Base-by-base conservation (phyloP, 495 filamentous ascomycete genomes). In the Aspergillus bertholletiae region DNA sequence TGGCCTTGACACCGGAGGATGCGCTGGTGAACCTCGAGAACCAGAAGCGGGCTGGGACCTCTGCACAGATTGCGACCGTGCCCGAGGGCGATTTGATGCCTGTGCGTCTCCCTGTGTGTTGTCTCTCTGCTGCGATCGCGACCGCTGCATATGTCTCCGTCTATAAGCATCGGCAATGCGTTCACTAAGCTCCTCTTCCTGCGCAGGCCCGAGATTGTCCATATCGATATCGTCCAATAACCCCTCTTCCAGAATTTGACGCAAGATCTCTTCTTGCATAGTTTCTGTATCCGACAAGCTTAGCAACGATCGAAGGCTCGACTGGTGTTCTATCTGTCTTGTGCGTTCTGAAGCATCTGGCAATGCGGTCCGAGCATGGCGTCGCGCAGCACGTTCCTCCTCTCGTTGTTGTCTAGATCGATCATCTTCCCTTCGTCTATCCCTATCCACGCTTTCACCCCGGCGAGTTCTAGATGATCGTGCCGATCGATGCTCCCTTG, bases 241-340 rank as follows among this genome's bases (percentile, higher is more conserved):
- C 0, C 92, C 92, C 59, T 96, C 91, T 59, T 93, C 89, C 56
- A 91, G 81, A 46, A 96, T 96, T 68, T 94, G 89, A 35, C 88
- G 79, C 57, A 93, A 74, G 55, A 96, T 96, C 65, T 94, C 91
- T 62, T 93, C 90, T 66, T 95, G 86, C 63, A 94, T 79, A 51
- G 91, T 90, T 62, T 88, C 88, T n/a, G 87, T 66, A 57, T 91
- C 88, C 0, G 86, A 88, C 12, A 84, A 73, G 57, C 87, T 89
- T 52, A 96, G 78, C 57, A 96, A 62, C n/a, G 86, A 93, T 51
- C 92, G 77, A 59, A 96, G 74, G 55, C 89, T 94, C 0, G 87
- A 84, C 71, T 96, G 92, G 58, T 96, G 92, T 65, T 90, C 88
- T 46, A 96, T 75, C 35, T 82, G 85, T 53, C 87, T 60, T 32